phyloP scores from a whole-genome alignment of 176 grass and related monocot species.

The Triticum monococcum region DNA sequence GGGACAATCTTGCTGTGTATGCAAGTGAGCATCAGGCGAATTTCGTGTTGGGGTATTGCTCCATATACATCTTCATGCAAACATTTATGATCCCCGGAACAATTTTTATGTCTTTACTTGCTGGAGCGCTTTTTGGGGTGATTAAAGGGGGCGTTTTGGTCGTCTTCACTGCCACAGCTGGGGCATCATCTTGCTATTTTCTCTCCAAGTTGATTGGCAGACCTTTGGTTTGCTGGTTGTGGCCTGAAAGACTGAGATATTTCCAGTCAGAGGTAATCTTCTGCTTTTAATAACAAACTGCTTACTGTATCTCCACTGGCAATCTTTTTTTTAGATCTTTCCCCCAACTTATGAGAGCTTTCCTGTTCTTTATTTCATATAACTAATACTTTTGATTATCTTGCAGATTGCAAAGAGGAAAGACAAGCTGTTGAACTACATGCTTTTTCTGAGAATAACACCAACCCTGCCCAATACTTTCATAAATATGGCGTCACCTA shows the following conservation, averaged over 20 bases:
- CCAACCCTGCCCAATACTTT: slow-evolving; percentile 97
- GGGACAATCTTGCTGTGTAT: slow-evolving; percentile 92
- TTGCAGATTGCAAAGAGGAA: slow-evolving; percentile 86
- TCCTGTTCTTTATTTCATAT: slow-evolving; percentile 8
- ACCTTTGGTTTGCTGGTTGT: slow-evolving; percentile 84
- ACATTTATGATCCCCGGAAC: slow-evolving; percentile 99
- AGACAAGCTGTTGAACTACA: slow-evolving; percentile 94
- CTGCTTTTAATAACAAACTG: slow-evolving; percentile 11
- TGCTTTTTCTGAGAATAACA: slow-evolving; percentile 99
- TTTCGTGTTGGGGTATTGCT: slow-evolving; percentile 94
- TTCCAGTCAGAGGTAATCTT: slow-evolving; percentile 88
- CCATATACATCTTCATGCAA: slow-evolving; percentile 99
- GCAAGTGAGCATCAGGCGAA: slow-evolving; percentile 83
- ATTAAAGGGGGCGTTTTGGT: slow-evolving; percentile 81
- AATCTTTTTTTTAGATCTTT: slow-evolving; percentile 32
- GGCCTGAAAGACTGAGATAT: slow-evolving; percentile 89
- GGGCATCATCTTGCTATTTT: slow-evolving; percentile 93
- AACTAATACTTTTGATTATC: slow-evolving; percentile 21
- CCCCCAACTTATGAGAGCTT: background rate
- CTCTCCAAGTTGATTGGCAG: slow-evolving; percentile 95
- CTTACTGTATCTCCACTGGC: background rate
- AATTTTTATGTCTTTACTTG: slow-evolving; percentile 98
- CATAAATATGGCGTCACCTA: slow-evolving; percentile 98
- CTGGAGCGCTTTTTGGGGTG: slow-evolving; percentile 96
- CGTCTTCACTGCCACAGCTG: slow-evolving; percentile 88